These are phyloP conservation scores for Ophiostoma himal-ulmi DNA, from an alignment of 2,329 filamentous ascomycete species.

Conservation along the genomic window DNA sequence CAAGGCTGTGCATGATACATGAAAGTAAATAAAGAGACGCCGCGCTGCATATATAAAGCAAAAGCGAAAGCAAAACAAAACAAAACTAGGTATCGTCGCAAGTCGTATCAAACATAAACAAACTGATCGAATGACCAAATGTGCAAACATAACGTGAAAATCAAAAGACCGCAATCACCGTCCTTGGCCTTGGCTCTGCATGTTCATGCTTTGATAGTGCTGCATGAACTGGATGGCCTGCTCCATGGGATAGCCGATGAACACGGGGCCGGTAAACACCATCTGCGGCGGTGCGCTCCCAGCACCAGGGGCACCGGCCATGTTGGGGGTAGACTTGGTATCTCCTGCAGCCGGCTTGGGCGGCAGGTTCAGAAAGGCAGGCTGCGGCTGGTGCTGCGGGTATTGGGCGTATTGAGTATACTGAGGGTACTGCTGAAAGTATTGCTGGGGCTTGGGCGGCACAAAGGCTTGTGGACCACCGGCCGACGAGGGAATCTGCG, in stretches of 20 bases:
- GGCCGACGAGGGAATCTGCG: conserved; percentile 19
- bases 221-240: conserved; percentile 73
- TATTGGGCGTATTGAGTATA: conserved; percentile 10
- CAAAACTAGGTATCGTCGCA: conserved; percentile 19
- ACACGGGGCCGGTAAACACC: conserved; percentile 88
- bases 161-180: background rate
- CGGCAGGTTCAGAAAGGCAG: conserved; percentile 46
- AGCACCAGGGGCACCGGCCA: background rate
- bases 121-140: background rate
- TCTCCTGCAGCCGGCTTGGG: background rate
- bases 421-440: background rate
- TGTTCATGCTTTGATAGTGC: conserved; percentile 39
- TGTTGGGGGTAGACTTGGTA: background rate
- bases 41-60: background rate
- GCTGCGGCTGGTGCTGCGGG: conserved; percentile 33
- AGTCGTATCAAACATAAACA: conserved; percentile 18
- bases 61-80: background rate
- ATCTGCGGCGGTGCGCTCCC: conserved; percentile 55
- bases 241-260: conserved; percentile 83
- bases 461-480: background rate
- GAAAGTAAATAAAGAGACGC: background rate
- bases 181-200: conserved; percentile 15
- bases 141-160: background rate
- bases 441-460: background rate
- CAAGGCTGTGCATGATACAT: background rate